phyloP scores from a whole-genome alignment of 2,329 filamentous ascomycete genomes.

The Stromatinia cepivora region DNA sequence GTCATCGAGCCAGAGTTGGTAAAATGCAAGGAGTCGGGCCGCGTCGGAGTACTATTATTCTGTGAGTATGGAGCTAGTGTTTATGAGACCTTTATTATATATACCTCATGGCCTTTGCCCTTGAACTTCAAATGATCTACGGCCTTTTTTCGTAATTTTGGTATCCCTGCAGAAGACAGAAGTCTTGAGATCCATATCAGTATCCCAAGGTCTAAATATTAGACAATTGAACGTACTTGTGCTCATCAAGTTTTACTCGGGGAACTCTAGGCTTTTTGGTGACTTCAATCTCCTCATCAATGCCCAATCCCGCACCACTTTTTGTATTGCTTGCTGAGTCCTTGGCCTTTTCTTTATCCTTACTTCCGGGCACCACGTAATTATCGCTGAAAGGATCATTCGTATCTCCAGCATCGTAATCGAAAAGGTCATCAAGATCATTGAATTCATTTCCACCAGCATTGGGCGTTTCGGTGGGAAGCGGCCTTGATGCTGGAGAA shows the following conservation, averaged over 20 bases:
- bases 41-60: conserved; percentile 74
- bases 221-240: conserved; percentile 51
- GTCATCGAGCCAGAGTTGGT: conserved; percentile 96
- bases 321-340: conserved; percentile 41
- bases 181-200: conserved; percentile 54
- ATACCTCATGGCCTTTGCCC: conserved; percentile 89
- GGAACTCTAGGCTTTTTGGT: conserved; percentile 70
- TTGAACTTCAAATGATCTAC: conserved; percentile 74
- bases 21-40: conserved; percentile 78
- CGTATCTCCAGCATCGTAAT: conserved; percentile 64
- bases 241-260: conserved; percentile 83
- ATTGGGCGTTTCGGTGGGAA: conserved; percentile 35
- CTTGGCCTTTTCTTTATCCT: conserved; percentile 47
- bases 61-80: conserved; percentile 24
- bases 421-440: conserved; percentile 58
- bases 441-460: conserved; percentile 53
- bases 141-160: conserved; percentile 72
- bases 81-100: background rate
- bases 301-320: conserved; percentile 63
- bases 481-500: conserved; percentile 11
- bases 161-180: conserved; percentile 81
- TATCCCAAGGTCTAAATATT: conserved; percentile 17
- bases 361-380: conserved; percentile 29
- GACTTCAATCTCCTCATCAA: conserved; percentile 84
- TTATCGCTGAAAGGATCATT: conserved; percentile 38